These are phyloP conservation scores for Monascus purpureus DNA, from an alignment of 495 filamentous ascomycete genomes.

Conservation along the genomic window DNA sequence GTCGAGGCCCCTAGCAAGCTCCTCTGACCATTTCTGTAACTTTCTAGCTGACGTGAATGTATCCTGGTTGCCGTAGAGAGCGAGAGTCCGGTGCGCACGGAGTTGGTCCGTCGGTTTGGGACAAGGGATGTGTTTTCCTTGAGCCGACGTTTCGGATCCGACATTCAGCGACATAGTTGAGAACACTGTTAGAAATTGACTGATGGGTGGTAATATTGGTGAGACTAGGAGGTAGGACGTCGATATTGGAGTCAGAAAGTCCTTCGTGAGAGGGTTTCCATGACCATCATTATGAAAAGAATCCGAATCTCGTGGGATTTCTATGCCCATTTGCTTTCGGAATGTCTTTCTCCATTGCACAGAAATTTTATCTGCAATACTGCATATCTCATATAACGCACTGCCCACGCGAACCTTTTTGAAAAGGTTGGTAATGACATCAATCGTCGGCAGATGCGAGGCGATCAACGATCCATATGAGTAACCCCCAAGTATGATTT, in stretches of 20 bases:
- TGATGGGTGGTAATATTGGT: conserved; percentile 54
- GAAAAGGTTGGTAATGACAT: conserved; percentile 46
- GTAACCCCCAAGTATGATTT: conserved; percentile 63
- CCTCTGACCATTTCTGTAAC: conserved; percentile 54
- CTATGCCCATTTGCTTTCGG: conserved; percentile 6
- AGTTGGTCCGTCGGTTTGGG: conserved; percentile 38
- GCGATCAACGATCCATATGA: conserved; percentile 84
- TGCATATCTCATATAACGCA: conserved; percentile 47
- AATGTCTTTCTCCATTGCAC: conserved; percentile 33
- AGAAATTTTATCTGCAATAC: conserved; percentile 50
- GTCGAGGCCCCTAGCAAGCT: conserved; percentile 25
- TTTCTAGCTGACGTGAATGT: conserved; percentile 57
- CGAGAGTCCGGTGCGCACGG: conserved; percentile 44
- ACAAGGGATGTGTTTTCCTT: conserved; percentile 21
- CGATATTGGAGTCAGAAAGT: conserved; percentile 7
- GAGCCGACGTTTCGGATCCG: conserved; percentile 6
- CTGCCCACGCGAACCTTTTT: conserved; percentile 32
- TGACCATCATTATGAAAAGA: background rate
- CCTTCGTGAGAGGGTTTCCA: background rate
- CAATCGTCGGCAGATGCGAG: conserved; percentile 49
- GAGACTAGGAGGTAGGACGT: conserved; percentile 69
- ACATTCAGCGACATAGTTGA: conserved; percentile 20
- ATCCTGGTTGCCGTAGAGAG: conserved; percentile 68
- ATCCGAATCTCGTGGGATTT: background rate
- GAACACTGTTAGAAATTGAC: conserved; percentile 43